Percentiles rank a stretch among this genome's conserved stretches.
phyloP scores from a whole-genome alignment of 1,139 yeast genomes.

The Candida glucosophila region DNA sequence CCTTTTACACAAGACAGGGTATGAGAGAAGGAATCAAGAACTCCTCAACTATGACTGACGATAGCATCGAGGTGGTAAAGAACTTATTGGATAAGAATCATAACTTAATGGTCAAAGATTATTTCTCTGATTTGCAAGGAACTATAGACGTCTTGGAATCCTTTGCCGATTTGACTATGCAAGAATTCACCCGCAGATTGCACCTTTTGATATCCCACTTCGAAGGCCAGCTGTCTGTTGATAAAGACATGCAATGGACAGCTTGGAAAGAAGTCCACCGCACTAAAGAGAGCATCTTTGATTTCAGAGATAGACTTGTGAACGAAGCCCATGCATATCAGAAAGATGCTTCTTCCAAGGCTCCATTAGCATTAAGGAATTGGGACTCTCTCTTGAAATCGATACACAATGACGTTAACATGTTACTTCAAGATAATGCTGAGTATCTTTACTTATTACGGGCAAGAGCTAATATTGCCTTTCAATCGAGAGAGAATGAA shows the following conservation, averaged over 20 bases:
- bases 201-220: constrained; percentile 21
- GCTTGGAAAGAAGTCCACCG: constrained; percentile 62
- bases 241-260: constrained; percentile 41
- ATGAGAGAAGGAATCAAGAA: constrained; percentile 43
- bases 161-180: constrained; percentile 58
- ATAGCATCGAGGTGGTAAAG: constrained; percentile 23
- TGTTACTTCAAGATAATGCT: constrained; percentile 60
- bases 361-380: constrained; percentile 34
- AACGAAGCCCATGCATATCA: constrained; percentile 34
- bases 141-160: constrained; percentile 62
- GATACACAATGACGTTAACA: constrained; percentile 51
- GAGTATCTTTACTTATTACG: constrained; percentile 64
- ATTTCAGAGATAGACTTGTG: constrained; percentile 49
- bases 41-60: constrained; percentile 27
- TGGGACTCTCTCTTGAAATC: constrained; percentile 48
- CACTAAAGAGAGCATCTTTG: constrained; percentile 46
- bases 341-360: constrained; percentile 14
- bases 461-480: constrained; percentile 74
- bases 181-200: constrained; percentile 39
- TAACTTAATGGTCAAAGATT: constrained; percentile 20
- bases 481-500: constrained; percentile 57
- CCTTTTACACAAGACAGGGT: constrained; percentile 45
- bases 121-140: constrained; percentile 41
- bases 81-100: constrained; percentile 26
- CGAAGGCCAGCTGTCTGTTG: constrained; percentile 12